These are phyloP conservation scores for Amauroascus verrucosus DNA, from an alignment of 2,329 filamentous ascomycete species.

Conservation along the genomic window DNA sequence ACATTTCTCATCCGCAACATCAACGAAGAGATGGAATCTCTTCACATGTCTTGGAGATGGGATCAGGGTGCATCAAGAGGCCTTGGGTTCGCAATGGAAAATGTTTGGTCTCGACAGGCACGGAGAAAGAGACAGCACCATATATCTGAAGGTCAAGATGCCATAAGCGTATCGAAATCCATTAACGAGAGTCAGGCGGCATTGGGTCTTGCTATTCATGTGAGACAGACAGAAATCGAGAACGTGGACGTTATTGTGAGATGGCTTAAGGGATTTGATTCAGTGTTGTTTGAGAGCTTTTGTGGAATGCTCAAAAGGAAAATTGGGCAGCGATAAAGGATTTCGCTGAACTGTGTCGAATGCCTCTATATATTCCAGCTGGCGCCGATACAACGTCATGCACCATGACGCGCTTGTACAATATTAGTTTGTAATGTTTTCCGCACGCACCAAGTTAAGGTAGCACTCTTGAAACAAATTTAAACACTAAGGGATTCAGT, in stretches of 20 bases:
- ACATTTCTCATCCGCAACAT: conserved; percentile 31
- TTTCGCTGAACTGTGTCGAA: not conserved
- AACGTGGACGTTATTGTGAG: conserved; percentile 46
- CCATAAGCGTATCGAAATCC: conserved; percentile 18
- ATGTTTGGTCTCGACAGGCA: conserved; percentile 70
- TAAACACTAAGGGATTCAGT: not conserved
- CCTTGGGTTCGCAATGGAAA: conserved; percentile 50
- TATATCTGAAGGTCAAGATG: conserved; percentile 17
- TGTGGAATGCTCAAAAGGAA: conserved; percentile 63
- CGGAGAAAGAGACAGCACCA: conserved; percentile 44
- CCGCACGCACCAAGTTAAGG: too few species aligned
- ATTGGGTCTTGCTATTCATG: conserved; percentile 44
- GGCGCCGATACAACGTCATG: not conserved
- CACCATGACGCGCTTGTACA: not conserved
- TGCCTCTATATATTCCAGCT: not conserved
- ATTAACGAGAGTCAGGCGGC: conserved; percentile 30
- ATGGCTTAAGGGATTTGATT: conserved; percentile 68
- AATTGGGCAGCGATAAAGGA: conserved; percentile 16
- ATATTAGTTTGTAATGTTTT: too few species aligned
- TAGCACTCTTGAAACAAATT: not conserved
- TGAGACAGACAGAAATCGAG: conserved; percentile 9
- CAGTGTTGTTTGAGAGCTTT: conserved; percentile 74
- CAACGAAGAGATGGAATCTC: conserved; percentile 40
- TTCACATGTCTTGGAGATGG: conserved; percentile 60
- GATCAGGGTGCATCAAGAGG: conserved; percentile 45